Evolutionary conservation across 495 filamentous ascomycete genomes (phyloP).

Genomic region (Neurospora sp.): DNA sequence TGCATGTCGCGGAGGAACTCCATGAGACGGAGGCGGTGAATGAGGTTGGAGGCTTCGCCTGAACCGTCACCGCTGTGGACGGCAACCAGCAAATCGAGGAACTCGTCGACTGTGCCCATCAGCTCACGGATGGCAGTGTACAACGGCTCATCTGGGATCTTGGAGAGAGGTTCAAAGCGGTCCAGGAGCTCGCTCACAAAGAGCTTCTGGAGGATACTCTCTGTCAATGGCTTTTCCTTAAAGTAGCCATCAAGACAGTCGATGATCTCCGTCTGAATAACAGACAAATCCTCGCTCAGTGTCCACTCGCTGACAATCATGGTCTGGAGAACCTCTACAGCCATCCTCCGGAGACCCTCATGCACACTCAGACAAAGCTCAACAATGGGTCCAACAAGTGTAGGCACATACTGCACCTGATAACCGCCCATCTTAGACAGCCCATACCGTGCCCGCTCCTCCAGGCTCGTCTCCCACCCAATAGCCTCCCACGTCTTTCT

Average conservation of each 20-base stretch:
- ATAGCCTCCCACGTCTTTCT: conserved; percentile 88
- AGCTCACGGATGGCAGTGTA: conserved; percentile 68
- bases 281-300: conserved; percentile 81
- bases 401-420: conserved; percentile 96
- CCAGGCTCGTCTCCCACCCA: conserved; percentile 83
- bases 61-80: conserved; percentile 72
- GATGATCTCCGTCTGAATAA: conserved; percentile 94
- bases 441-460: conserved; percentile 63
- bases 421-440: conserved; percentile 85
- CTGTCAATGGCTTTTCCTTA: conserved; percentile 76
- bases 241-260: conserved; percentile 89
- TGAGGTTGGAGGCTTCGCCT: conserved; percentile 65
- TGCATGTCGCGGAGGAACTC: conserved; percentile 96
- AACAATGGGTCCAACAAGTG: conserved; percentile 81
- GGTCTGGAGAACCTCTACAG: conserved; percentile 84
- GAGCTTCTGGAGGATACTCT: conserved; percentile 82
- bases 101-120: conserved; percentile 75
- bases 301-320: conserved; percentile 99
- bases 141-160: conserved; percentile 58
- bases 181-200: conserved; percentile 81
- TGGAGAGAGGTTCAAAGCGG: conserved; percentile 63
- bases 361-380: conserved; percentile 93
- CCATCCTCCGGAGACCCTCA: conserved; percentile 78
- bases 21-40: conserved; percentile 87
- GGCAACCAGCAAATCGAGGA: conserved; percentile 86